Conservation (phyloP, 2,329 filamentous ascomycete genomes). For the Exophiala aquamarina region DNA sequence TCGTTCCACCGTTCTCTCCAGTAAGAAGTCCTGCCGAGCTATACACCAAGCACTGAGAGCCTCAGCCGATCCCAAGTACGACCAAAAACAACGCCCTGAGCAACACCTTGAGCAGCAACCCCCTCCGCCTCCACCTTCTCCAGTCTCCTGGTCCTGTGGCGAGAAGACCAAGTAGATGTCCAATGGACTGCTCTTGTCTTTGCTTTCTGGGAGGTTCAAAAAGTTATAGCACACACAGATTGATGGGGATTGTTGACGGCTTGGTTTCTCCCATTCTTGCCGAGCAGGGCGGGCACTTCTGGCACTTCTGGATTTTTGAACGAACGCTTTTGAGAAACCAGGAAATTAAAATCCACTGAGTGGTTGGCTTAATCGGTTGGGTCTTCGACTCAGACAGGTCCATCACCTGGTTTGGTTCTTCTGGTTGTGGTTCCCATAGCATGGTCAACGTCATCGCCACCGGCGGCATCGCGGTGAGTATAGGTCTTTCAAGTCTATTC, state of each 20-base stretch:
- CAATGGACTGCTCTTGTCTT: background rate
- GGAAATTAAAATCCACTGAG: no score
- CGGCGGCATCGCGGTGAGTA: constrained; percentile 22
- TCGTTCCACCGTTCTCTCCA: constrained; percentile 25
- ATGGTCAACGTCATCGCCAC: no score
- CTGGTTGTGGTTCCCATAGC: no score
- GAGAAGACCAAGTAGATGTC: constrained; percentile 16
- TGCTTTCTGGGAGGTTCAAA: constrained; percentile 2
- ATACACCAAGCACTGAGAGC: constrained; percentile 41
- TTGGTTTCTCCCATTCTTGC: background rate
- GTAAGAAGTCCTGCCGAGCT: constrained; percentile 36
- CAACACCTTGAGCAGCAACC: constrained; percentile 20
- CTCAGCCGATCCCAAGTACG: constrained; percentile 35
- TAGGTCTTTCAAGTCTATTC: constrained; percentile 39
- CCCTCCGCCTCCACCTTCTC: constrained; percentile 27
- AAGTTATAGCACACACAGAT: constrained; percentile 2
- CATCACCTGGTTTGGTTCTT: no score
- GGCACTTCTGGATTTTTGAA: no score
- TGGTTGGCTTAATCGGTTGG: no score
- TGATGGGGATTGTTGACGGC: background rate
- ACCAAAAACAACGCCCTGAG: constrained; percentile 27
- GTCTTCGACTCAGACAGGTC: no score
- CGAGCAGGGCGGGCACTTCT: no score
- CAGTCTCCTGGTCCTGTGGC: constrained; percentile 23
- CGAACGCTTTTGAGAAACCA: no score